A percentile compares a stretch with the other conserved stretches of the same genome.
Conservation (phyloP, 257 asterid species). For the Penstemon davidsonii region DNA sequence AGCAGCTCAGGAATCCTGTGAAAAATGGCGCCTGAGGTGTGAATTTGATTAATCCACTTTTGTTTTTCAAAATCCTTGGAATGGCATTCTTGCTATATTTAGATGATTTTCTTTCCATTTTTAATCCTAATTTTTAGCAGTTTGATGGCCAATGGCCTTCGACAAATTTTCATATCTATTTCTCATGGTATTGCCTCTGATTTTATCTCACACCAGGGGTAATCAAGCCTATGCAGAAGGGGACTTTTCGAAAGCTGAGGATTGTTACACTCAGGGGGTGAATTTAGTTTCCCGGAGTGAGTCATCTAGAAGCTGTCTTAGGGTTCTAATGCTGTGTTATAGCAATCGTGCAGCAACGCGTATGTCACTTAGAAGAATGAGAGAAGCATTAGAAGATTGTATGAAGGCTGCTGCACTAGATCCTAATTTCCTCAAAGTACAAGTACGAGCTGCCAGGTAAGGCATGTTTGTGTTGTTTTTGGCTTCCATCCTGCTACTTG, state of each 20-base stretch:
- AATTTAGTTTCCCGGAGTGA: conserved; percentile 64
- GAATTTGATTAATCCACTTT: conserved; percentile 8
- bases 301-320: conserved; percentile 69
- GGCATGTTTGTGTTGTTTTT: conserved; percentile 23
- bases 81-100: conserved; percentile 1
- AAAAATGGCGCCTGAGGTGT: conserved; percentile 92
- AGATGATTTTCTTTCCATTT: conserved; percentile 1
- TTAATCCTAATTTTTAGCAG: conserved; percentile 14
- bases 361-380: conserved; percentile 84
- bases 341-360: conserved; percentile 98
- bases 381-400: conserved; percentile 94
- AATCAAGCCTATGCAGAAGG: conserved; percentile 94
- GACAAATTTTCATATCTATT: conserved; percentile 8
- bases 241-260: conserved; percentile 84
- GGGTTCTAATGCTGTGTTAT: conserved; percentile 84
- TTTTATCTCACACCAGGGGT: conserved; percentile 59
- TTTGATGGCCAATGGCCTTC: conserved; percentile 8
- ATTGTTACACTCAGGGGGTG: conserved; percentile 78
- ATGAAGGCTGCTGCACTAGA: conserved; percentile 71
- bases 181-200: background rate
- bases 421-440: conserved; percentile 79
- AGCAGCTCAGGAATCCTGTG: conserved; percentile 90
- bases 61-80: conserved; percentile 1
- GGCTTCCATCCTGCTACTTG: conserved; percentile 19
- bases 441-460: conserved; percentile 96